Conservation (phyloP, 164 flowering plant species). For the Vitis amurensis region DNA sequence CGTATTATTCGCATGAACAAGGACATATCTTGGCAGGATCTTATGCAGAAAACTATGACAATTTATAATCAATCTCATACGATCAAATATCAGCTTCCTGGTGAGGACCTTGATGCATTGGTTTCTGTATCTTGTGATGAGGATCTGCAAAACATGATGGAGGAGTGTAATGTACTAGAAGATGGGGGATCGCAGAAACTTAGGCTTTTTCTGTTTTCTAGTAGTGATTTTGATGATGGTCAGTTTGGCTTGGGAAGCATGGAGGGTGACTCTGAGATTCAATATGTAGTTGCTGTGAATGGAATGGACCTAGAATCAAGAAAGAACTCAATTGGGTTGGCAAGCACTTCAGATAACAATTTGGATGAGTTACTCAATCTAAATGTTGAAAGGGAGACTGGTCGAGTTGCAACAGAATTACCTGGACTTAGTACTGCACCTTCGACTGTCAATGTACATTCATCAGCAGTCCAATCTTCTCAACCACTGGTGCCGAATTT, state of each 20-base stretch:
- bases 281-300: constrained; percentile 88
- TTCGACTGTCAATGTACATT: constrained; percentile 20
- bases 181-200: constrained; percentile 61
- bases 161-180: constrained; percentile 61
- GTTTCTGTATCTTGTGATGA: constrained; percentile 92
- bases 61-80: constrained; percentile 53
- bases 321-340: constrained; percentile 44
- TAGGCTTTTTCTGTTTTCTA: constrained; percentile 77
- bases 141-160: constrained; percentile 95
- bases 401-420: constrained; percentile 22
- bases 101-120: constrained; percentile 93
- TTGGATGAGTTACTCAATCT: constrained; percentile 59
- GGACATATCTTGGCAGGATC: constrained; percentile 70
- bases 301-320: constrained; percentile 72
- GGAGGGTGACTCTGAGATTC: constrained; percentile 72
- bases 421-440: constrained; percentile 23
- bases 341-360: constrained; percentile 48
- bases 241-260: constrained; percentile 46
- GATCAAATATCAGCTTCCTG: constrained; percentile 93
- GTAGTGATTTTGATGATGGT: constrained; percentile 61
- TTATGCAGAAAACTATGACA: constrained; percentile 49
- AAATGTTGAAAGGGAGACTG: constrained; percentile 37
- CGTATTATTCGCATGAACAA: constrained; percentile 65
- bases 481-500: constrained; percentile 25
- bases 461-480: constrained; percentile 33